Evolutionary conservation across 495 filamentous ascomycete genomes (phyloP).

Genomic region (Xylaria acuta): DNA sequence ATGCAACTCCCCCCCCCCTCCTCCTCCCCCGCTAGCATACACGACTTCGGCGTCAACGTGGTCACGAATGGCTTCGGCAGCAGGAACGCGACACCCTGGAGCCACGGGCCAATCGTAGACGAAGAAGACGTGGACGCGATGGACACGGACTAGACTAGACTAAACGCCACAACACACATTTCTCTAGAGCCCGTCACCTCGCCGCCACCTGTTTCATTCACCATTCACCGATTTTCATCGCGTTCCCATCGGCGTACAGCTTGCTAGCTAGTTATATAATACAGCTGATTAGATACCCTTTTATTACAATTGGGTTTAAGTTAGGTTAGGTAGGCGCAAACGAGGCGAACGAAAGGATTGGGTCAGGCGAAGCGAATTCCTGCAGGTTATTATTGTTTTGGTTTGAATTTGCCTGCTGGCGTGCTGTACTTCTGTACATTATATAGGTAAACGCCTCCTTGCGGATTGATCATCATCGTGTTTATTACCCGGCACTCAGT

Average conservation of each 20-base stretch:
- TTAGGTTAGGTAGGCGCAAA: slow-evolving; percentile 12
- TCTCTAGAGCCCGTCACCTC: not conserved
- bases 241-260: not conserved
- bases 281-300: not conserved
- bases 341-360: not conserved
- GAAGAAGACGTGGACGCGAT: slow-evolving; percentile 72
- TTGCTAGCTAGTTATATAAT: not conserved
- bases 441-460: too few species aligned
- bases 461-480: not conserved
- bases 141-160: slow-evolving; percentile 71
- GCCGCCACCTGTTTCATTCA: not conserved
- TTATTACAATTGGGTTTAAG: not conserved
- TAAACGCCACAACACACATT: slow-evolving; percentile 37
- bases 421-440: too few species aligned
- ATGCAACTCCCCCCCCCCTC: not conserved
- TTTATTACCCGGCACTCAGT: not conserved
- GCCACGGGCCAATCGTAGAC: not conserved
- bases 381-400: not conserved
- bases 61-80: not conserved
- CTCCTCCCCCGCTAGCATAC: not conserved
- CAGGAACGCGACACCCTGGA: not conserved
- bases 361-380: not conserved
- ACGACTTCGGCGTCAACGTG: not conserved
- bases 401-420: not conserved
- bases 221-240: not conserved